Percentiles rank a stretch among this genome's conserved stretches.
phyloP scores from a whole-genome alignment of 1,284 basidiomycete species.

The Leccinum ponderosum region DNA sequence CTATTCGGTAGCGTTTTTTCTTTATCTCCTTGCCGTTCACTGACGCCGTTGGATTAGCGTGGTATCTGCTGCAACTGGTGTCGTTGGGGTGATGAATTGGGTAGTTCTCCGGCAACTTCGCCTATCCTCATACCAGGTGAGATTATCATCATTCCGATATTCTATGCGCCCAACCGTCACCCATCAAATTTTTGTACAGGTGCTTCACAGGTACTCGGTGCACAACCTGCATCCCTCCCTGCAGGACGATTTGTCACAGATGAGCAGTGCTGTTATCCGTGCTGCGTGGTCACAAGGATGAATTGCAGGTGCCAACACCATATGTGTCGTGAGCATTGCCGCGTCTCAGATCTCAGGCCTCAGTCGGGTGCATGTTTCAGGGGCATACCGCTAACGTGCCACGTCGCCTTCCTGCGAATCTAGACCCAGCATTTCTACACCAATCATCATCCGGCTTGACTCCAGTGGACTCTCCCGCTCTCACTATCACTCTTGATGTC shows the following conservation, averaged over 20 bases:
- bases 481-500: not conserved
- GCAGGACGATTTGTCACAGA: not conserved
- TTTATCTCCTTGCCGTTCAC: not conserved
- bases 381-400: not conserved
- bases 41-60: not conserved
- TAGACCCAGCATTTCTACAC: not conserved
- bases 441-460: not conserved
- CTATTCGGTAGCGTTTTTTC: not conserved
- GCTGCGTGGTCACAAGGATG: not conserved
- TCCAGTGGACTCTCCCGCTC: too few relatives aligned
- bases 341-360: not conserved
- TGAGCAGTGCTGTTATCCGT: not conserved
- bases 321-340: not conserved
- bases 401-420: not conserved
- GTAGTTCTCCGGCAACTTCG: not conserved
- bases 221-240: not conserved
- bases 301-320: not conserved
- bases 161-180: not conserved
- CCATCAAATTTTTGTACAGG: not conserved
- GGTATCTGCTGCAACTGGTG: not conserved
- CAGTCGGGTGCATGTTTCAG: not conserved
- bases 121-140: not conserved
- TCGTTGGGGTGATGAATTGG: not conserved
- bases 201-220: not conserved
- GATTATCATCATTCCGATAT: not conserved